Base-by-base conservation (phyloP, 495 filamentous ascomycete genomes). In the Mycothermus thermophilus region DNA sequence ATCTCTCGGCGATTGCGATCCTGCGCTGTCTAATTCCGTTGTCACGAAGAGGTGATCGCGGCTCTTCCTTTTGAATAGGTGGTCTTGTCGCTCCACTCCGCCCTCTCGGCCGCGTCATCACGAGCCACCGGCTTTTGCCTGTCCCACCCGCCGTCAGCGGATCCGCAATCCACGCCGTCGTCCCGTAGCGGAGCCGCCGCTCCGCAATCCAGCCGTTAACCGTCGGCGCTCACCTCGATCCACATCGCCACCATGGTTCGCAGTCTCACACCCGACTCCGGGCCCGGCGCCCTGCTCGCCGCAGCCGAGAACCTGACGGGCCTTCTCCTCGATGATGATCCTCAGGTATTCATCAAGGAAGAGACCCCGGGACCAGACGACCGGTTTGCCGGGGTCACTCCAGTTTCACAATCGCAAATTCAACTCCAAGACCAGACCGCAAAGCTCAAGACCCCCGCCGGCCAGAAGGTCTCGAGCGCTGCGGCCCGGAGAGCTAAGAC, bases 361-460 rank as follows among this genome's bases (percentile, higher is more conserved):
- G 50, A 42, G 12, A 27, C 40, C 1, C 10, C 21, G n/a, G 45
- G 43, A 20, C 46, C 50, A 6, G 38, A 22, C 16, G 33, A 40
- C 16, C 31, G 24, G 34, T 18, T 21, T 2, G 11, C 21, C 9
- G 1, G 32, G 3, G 3, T 28, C 17, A 18, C 25, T n/a, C 7
- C 39, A 31, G 4, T 24, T 27, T 7, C 33, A 25, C 12, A 11
- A 36, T 5, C 28, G 32, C 14, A 43, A 37, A 31, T 29, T 37
- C 35, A 33, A 36, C 25, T 11, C 20, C n/a, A n/a, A n/a, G n/a
- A n/a, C n/a, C n/a, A n/a, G 25, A 27, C 4, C 11, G 10, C 25
- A 10, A 27, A 27, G 13, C 10, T 12, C 10, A 6, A 28, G n/a
- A 7, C 17, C 25, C 34, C 16, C 34, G 8, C 25, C n/a, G n/a